Conservation (phyloP, 306 rosid genomes). For the Cercis canadensis region DNA sequence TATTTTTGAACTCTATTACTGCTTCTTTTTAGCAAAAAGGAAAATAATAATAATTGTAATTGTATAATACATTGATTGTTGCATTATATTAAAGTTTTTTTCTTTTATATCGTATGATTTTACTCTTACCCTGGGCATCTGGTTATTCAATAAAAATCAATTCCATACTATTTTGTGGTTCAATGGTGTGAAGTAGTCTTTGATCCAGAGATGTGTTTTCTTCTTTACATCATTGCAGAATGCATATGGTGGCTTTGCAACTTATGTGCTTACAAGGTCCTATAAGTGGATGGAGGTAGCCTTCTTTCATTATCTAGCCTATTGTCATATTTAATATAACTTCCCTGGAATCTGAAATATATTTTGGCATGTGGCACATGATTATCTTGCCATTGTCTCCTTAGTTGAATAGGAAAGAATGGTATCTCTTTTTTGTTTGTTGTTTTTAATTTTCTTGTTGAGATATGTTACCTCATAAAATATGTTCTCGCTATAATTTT, state of each 20-base stretch:
- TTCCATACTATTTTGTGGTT: not conserved
- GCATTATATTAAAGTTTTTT: not conserved
- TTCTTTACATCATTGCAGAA: constrained; percentile 56
- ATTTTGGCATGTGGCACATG: constrained; percentile 5
- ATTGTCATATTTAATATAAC: constrained; percentile 20
- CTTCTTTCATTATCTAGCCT: constrained; percentile 21
- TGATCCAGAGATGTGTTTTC: constrained; percentile 19
- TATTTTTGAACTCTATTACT: no score
- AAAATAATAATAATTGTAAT: no score
- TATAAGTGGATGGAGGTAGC: constrained; percentile 93
- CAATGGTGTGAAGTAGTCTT: constrained; percentile 11
- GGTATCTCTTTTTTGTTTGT: constrained; percentile 20
- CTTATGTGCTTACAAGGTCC: constrained; percentile 92
- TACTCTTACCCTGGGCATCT: not conserved
- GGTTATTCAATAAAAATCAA: not conserved
- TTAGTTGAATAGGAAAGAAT: constrained; percentile 9
- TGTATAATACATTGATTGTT: constrained; percentile 18
- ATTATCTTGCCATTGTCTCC: constrained; percentile 19
- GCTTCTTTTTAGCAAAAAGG: no score
- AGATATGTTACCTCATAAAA: not conserved
- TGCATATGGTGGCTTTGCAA: constrained; percentile 82
- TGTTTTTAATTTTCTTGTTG: not conserved
- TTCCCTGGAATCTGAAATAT: constrained; percentile 28
- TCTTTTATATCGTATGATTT: not conserved
- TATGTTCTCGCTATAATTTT: no score